Evolutionary conservation across 1,139 yeast species (phyloP).

Genomic region (Kodamaea sp.): DNA sequence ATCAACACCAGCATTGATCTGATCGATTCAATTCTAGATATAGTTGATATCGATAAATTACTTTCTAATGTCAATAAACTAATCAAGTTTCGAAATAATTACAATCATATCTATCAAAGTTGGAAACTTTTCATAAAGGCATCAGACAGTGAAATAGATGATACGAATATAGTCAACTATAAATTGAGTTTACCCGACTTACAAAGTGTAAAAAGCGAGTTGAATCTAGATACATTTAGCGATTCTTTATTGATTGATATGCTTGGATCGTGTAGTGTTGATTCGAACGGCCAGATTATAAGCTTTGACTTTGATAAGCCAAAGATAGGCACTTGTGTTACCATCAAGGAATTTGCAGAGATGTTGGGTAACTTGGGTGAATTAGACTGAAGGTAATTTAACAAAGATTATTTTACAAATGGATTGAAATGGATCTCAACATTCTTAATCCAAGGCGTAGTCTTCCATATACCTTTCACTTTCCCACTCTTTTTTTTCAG

Average conservation of each 20-base stretch:
- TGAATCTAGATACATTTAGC: constrained; percentile 27
- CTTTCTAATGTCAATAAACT: constrained; percentile 26
- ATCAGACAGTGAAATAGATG: constrained; percentile 6
- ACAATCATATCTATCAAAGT: constrained; percentile 25
- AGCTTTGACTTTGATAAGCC: constrained; percentile 29
- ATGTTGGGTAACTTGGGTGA: constrained; percentile 43
- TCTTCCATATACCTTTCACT: constrained; percentile 21
- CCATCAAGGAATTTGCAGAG: constrained; percentile 43
- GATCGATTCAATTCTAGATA: constrained; percentile 29
- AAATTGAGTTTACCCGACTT: constrained; percentile 32
- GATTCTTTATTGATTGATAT: constrained; percentile 43
- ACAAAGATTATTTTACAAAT: constrained; percentile 8
- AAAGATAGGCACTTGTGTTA: constrained; percentile 28
- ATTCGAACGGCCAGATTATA: constrained; percentile 26
- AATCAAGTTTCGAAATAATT: constrained; percentile 33
- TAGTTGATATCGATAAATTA: constrained; percentile 42
- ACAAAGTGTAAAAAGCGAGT: constrained; percentile 26
- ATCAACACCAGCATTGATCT: constrained; percentile 20
- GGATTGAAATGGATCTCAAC: constrained; percentile 21
- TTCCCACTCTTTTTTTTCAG: constrained; percentile 18
- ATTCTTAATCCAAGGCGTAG: constrained; percentile 16
- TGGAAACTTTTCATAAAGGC: constrained; percentile 36
- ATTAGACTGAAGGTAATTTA: constrained; percentile 15
- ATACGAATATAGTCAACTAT: constrained; percentile 11
- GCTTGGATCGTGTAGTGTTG: constrained; percentile 37